Evolutionary conservation across 1,284 basidiomycete genomes (phyloP).

Genomic region (Waitea zeae): DNA sequence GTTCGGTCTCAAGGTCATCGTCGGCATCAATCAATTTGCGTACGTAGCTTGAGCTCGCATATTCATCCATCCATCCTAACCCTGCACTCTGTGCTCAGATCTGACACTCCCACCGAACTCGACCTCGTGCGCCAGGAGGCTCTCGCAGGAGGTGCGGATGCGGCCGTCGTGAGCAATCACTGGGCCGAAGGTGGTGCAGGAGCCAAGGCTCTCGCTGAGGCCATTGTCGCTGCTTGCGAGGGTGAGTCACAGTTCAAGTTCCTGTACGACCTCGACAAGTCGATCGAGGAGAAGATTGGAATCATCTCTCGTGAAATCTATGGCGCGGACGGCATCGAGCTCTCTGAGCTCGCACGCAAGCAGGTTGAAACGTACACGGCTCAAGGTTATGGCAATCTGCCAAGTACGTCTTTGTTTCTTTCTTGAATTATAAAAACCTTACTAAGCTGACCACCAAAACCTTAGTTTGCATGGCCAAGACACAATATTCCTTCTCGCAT

Average conservation of each 20-base stretch:
- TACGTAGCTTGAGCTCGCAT: slow-evolving; percentile 22
- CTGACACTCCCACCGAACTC: slow-evolving; percentile 85
- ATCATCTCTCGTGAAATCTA: slow-evolving; percentile 85
- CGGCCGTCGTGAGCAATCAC: slow-evolving; percentile 90
- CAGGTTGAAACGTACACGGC: slow-evolving; percentile 87
- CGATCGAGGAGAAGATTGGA: slow-evolving; percentile 78
- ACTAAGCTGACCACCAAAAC: slow-evolving; percentile 12
- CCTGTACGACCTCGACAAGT: slow-evolving; percentile 74
- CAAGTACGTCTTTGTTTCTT: slow-evolving; percentile 36
- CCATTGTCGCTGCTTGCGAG: slow-evolving; percentile 74
- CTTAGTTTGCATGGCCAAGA: slow-evolving; percentile 95
- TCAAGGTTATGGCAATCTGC: slow-evolving; percentile 71
- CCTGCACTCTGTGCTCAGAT: slow-evolving; percentile 23
- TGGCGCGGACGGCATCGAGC: slow-evolving; percentile 76
- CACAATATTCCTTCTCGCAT: slow-evolving; percentile 91
- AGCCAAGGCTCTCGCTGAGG: slow-evolving; percentile 75
- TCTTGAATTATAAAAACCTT: slow-evolving; percentile 3
- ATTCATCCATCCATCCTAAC: slow-evolving; percentile 1
- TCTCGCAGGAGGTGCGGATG: slow-evolving; percentile 80
- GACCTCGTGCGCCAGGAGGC: slow-evolving; percentile 72
- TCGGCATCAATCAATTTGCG: slow-evolving; percentile 93
- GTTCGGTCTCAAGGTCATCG: slow-evolving; percentile 93
- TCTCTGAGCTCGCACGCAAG: slow-evolving; percentile 68
- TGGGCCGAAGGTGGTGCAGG: slow-evolving; percentile 91
- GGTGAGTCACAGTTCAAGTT: slow-evolving; percentile 76